Base-by-base conservation (phyloP, 352 stramenopile species). In the Pythium aristosporum region DNA sequence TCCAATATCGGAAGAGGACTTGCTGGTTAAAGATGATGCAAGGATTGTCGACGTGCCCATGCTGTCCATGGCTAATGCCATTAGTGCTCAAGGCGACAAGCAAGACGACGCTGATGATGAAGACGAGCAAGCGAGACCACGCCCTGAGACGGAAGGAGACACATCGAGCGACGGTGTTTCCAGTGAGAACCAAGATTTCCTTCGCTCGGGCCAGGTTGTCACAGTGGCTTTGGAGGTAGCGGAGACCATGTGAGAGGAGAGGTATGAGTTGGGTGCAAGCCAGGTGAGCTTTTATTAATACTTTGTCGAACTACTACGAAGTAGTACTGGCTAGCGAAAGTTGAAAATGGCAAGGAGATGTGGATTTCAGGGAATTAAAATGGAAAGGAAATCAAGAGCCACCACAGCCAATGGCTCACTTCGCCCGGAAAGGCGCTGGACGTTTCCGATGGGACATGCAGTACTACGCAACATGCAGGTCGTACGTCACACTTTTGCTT, bases 401-500 rank as follows among this genome's bases (percentile, higher is more conserved):
- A 46, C 39, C 39, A 18, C 36, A 30, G 25, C 5, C 25, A 2
- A 30, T 30, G 25, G 25, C 25, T 30, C 13, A n/a, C 39, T 46
- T 21, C 39, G 13, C 8, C 8, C 10, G 9, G 11, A 13, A 50
- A 13, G 44, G 9, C 25, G 44, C 18, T 50, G 44, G 9, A 20
- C 18, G 18, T 11, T 3, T 44, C 56, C 30, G 15, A 50, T 55
- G 13, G 25, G 10, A 63, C 46, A 63, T 49, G 18, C 39, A 39
- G 39, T 23, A 60, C 13, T 44, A 63, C 57, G 56, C 56, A 63
- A 65, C 58, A 65, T 65, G 58, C 58, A 65, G 11, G 20, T 51
- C 7, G 42, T 51, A 72, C 65, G 65, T 48, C 58, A 72, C 65
- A 58, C 15, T 62, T 71, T 67, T 72, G 44, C 50, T 67, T 61